phyloP scores from a whole-genome alignment of 495 filamentous ascomycete genomes.

The Tuber magnatum region DNA sequence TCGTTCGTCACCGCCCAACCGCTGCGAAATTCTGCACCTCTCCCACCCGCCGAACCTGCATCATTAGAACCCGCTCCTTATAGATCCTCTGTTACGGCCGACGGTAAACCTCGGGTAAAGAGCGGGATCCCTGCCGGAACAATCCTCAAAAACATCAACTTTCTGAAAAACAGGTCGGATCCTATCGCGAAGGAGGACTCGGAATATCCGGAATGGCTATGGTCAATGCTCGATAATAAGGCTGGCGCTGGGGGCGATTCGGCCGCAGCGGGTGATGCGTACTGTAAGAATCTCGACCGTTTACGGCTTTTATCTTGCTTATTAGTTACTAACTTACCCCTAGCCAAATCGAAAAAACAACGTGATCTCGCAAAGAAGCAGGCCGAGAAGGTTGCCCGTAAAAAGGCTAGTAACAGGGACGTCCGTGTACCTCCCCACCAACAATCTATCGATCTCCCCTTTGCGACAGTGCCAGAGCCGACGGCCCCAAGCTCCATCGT shows the following conservation, averaged over 20 bases:
- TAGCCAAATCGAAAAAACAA: conserved; percentile 75
- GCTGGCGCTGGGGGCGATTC: conserved; percentile 42
- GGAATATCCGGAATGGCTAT: conserved; percentile 90
- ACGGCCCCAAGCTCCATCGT: conserved; percentile 1
- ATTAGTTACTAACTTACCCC: conserved; percentile 10
- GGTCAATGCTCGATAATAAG: conserved; percentile 60
- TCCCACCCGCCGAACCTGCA: conserved; percentile 48
- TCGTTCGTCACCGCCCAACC: conserved; percentile 27
- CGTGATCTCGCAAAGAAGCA: conserved; percentile 60
- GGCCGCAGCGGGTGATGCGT: conserved; percentile 54
- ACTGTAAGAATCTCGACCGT: conserved; percentile 55
- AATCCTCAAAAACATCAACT: conserved; percentile 70
- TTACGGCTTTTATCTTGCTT: not conserved
- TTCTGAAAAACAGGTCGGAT: conserved; percentile 65
- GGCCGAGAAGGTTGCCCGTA: conserved; percentile 56
- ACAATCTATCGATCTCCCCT: conserved; percentile 76
- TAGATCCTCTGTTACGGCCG: conserved; percentile 15
- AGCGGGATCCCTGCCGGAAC: conserved; percentile 64
- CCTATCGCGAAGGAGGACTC: conserved; percentile 69
- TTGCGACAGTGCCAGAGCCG: conserved; percentile 44
- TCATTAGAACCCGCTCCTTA: conserved; percentile 46
- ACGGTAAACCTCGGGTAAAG: conserved; percentile 13
- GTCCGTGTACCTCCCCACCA: conserved; percentile 74
- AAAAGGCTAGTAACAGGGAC: conserved; percentile 56
- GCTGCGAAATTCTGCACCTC: conserved; percentile 41